A percentile compares a stretch with the other conserved stretches of the same genome.
Evolutionary conservation across 108 stramenopile species (phyloP).

Genomic region (Epithemia pelagica): DNA sequence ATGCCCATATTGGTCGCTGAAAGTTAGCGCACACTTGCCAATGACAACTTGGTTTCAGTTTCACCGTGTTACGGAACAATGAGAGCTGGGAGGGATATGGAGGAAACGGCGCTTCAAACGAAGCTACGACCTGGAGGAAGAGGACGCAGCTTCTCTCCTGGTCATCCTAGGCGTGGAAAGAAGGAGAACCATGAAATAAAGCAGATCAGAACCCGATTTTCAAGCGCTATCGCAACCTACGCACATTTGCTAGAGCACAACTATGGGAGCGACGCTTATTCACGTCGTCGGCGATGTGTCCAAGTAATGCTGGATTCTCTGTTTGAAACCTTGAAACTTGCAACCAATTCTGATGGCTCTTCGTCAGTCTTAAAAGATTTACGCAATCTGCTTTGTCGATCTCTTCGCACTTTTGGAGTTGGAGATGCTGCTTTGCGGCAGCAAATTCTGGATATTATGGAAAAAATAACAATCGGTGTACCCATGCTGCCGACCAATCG

Average conservation of each 20-base stretch:
- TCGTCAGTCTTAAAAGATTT: background rate
- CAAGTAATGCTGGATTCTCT: background rate
- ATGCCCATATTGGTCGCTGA: too few relatives aligned
- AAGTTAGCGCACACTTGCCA: too few relatives aligned
- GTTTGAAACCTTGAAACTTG: background rate
- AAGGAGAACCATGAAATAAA: background rate
- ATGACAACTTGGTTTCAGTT: too few relatives aligned
- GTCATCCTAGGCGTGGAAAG: too few relatives aligned
- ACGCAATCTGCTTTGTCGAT: background rate
- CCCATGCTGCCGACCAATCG: background rate
- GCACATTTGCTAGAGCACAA: background rate
- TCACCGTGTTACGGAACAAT: too few relatives aligned
- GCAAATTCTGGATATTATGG: background rate
- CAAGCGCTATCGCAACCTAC: background rate
- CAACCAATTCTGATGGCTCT: background rate
- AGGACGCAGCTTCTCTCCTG: too few relatives aligned
- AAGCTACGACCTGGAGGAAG: too few relatives aligned
- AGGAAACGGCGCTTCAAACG: too few relatives aligned
- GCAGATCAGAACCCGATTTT: background rate
- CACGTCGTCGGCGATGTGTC: background rate
- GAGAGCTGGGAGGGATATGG: too few relatives aligned
- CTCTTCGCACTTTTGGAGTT: background rate
- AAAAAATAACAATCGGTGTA: background rate
- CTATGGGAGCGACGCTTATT: background rate
- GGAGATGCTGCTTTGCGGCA: background rate